Base-by-base conservation (phyloP, 805 yeast genomes). In the Pichia insulana region DNA sequence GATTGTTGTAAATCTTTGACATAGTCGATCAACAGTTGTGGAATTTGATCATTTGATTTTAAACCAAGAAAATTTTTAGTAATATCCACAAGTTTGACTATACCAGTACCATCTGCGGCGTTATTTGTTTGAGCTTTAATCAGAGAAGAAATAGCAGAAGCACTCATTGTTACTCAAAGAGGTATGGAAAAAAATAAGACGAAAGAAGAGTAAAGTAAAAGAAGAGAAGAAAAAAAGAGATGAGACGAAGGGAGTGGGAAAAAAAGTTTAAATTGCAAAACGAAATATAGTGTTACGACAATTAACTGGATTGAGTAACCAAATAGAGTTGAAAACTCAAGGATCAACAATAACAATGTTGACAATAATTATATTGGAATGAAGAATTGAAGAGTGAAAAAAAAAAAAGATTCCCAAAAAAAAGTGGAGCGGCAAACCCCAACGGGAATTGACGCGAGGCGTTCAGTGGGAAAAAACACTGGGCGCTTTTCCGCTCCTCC, bases 21-120 rank as follows among this genome's bases (percentile, higher is more conserved):
- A 40, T 63, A 66, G 2, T 59, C 55, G 6, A 63, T 45, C 40
- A 77, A 57, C 3, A 49, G 53, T 3, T 35, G 42, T 2, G 84
- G 83, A 25, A 74, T 61, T 16, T 56, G 50, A 0, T 41, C 34
- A 3, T 41, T 35, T 10, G 51, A 45, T 0, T 33, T 12, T 13
- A 58, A 38, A 12, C 36, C 36, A 4, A 61, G 49, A 8, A 49
- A 41, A 0, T 42, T 40, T 48, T 67, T 67, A 3, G 67, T 53
- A 10, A 55, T 38, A 1, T 49, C 54, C 10, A 67, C 48, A 13
- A 70, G 55, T 39, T 60, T 57, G 5, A 55, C 48, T 20, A 72
- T 67, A 30, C 78, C 78, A 0, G 78, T 73, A 15, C 78, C 77
- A 36, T 58, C 60, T 13, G 74, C 75, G 3, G 78, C 74, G 38